Base-by-base conservation (phyloP, 129 eudicot genomes). In the Sambucus nigra region DNA sequence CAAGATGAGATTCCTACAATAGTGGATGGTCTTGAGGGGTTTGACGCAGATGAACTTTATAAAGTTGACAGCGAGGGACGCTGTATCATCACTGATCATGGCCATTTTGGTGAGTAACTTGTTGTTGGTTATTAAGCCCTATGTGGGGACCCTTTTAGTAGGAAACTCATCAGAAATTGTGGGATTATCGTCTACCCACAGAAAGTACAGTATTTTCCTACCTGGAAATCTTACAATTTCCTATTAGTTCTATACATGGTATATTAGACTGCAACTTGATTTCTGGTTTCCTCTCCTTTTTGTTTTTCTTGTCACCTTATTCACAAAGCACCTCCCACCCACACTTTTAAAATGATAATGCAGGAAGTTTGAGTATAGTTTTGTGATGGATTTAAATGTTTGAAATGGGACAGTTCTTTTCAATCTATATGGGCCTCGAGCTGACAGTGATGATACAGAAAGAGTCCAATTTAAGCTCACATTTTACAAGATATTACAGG, bases 401-500 rank as follows among this genome's bases (percentile, higher is more conserved):
- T 41, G n/a, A 45, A 45, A 2, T 48, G 53, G 65, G 65, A 55
- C 94, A 91, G 99, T 91, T 74, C 89, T 91, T 61, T 91, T 91
- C 65, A 91, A 91, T 69, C 57, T 91, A 24, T 91, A 91, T 70
- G 99, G 95, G 63, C 99, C 99, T 56, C 71, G 99, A 62, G 95
- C 99, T 25, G 84, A 51, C 12, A 21, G 58, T 25, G 94, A 91
- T 67, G 99, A 91, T 63, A 51, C 66, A 7, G 99, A 86, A 42
- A 75, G 99, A 66, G 68, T 86, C 57, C 78, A 91, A 47, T 91
- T 91, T 64, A 91, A 86, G 81, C 68, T 47, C 47, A 69, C 70
- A 28, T 91, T 91, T 73, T 91, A 59, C 69, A 86, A 68, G 70
- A 80, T 86, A 29, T 51, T 91, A 55, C 84, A 91, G 94, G 99